Evolutionary conservation across 2,329 filamentous ascomycete genomes (phyloP), one percentile per base, ranked within the genome.

Genomic region (Magnaporthiopsis incrustans): DNA sequence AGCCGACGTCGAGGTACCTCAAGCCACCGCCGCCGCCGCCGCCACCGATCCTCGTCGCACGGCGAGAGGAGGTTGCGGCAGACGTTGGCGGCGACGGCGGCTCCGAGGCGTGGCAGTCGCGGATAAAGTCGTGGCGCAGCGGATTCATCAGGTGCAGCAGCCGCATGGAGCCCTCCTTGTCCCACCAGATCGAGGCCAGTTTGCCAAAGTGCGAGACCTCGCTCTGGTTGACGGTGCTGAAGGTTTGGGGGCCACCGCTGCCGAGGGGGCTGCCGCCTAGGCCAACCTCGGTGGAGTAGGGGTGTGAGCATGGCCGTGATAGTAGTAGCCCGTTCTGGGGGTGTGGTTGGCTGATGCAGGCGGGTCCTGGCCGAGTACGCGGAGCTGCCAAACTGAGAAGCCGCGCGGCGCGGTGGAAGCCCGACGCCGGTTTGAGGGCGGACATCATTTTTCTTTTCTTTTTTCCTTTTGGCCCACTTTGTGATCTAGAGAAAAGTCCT

Each of bases 61-160:
- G n/a, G n/a, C n/a, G n/a, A n/a, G n/a, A n/a, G n/a, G n/a, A n/a
- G n/a, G n/a, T n/a, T n/a, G n/a, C n/a, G n/a, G n/a, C n/a, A n/a
- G n/a, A n/a, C n/a, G n/a, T n/a, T n/a, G n/a, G n/a, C n/a, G 61
- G 69, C 38, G 63, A 71, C 68, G 61, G 77, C 71, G 60, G 77
- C 59, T 83, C 80, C 26, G 85, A 82, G 68, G 81, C 76, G 60
- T 89, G 84, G 73, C 94, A 97, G 67, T 80, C 78, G 27, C 82
- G 82, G 75, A 97, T 95, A 77, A 98, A 98, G 77, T 92, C 88
- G 78, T 98, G 93, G 44, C 95, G 92, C 59, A 97, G 85, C 1
- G 95, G 95, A 78, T 99, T 98, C 94, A 99, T 98, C 69, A 97
- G 88, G 77, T 99, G 95, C 2, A 99, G 86, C 65, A 97, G 87